Evolutionary conservation across 495 filamentous ascomycete species (phyloP).

Genomic region (Sordaria brevicollis): DNA sequence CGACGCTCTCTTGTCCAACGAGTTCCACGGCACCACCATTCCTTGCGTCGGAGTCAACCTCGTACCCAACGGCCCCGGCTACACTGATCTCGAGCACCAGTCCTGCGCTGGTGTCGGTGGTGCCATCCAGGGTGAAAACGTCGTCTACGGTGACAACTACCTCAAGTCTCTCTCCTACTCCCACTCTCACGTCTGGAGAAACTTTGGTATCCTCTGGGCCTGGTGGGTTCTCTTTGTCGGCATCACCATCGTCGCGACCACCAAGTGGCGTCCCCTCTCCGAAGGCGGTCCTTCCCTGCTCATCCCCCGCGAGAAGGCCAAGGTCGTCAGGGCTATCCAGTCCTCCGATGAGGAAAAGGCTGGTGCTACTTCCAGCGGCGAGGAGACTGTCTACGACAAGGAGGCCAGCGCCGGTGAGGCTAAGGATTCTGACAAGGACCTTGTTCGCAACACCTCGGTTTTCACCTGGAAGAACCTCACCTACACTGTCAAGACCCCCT

Average conservation of each 20-base stretch:
- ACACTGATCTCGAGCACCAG: slow-evolving; percentile 38
- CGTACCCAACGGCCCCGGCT: slow-evolving; percentile 48
- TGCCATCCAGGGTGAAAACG: slow-evolving; percentile 37
- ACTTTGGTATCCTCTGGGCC: slow-evolving; percentile 63
- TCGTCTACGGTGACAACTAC: slow-evolving; percentile 52
- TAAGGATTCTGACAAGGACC: slow-evolving; percentile 22
- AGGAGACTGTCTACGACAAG: slow-evolving; percentile 29
- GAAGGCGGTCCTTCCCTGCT: slow-evolving; percentile 18
- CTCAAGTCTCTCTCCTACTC: slow-evolving; percentile 50
- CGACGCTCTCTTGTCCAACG: slow-evolving; percentile 58
- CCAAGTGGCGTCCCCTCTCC: slow-evolving; percentile 40
- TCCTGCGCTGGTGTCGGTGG: slow-evolving; percentile 47
- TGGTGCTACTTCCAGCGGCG: slow-evolving; percentile 4
- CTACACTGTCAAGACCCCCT: slow-evolving; percentile 55
- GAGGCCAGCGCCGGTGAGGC: background rate
- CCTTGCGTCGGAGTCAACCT: slow-evolving; percentile 38
- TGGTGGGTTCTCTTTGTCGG: slow-evolving; percentile 57
- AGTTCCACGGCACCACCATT: slow-evolving; percentile 50
- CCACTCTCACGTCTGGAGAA: slow-evolving; percentile 66
- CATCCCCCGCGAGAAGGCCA: slow-evolving; percentile 26
- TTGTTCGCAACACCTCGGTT: slow-evolving; percentile 40
- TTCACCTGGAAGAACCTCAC: slow-evolving; percentile 52
- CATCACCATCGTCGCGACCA: slow-evolving; percentile 50
- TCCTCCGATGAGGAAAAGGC: slow-evolving; percentile 31
- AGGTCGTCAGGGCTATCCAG: slow-evolving; percentile 15